Conservation (phyloP, 805 yeast species). For the Spathaspora passalidarum region DNA sequence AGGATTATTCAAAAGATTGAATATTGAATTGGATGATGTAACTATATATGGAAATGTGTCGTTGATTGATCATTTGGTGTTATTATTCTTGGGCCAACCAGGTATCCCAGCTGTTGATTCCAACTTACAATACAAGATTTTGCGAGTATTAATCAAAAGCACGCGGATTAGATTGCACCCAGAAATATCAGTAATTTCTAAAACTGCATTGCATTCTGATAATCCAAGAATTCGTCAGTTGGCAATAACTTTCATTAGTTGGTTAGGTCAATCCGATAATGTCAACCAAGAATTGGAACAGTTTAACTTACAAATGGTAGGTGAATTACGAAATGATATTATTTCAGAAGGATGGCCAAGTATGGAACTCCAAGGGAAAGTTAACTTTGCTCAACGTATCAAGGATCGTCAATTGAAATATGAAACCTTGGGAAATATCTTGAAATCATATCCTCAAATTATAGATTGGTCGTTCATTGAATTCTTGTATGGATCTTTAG, state of each 20-base stretch:
- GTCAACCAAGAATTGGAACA: conserved; percentile 14
- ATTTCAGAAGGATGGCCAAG: conserved; percentile 62
- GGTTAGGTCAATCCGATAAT: conserved; percentile 41
- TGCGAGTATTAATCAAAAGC: conserved; percentile 51
- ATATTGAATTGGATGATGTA: conserved; percentile 48
- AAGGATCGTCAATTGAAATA: conserved; percentile 63
- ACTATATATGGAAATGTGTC: conserved; percentile 48
- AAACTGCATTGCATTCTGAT: conserved; percentile 59
- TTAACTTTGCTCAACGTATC: conserved; percentile 31
- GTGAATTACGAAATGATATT: conserved; percentile 51
- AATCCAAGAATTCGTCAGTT: conserved; percentile 51
- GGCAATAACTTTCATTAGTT: conserved; percentile 61
- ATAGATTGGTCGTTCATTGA: conserved; percentile 54
- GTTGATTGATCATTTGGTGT: conserved; percentile 43
- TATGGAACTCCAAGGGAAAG: conserved; percentile 30
- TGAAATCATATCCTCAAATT: conserved; percentile 43
- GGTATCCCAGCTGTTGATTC: conserved; percentile 53
- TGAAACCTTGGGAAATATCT: conserved; percentile 71
- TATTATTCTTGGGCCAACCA: conserved; percentile 51
- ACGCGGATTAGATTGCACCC: conserved; percentile 43
- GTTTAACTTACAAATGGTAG: conserved; percentile 45
- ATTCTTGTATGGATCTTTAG: conserved; percentile 69
- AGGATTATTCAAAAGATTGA: conserved; percentile 47
- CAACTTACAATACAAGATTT: conserved; percentile 54
- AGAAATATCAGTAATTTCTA: conserved; percentile 47